phyloP scores from a whole-genome alignment of 352 stramenopile species.

The Phytophthora parvispora region DNA sequence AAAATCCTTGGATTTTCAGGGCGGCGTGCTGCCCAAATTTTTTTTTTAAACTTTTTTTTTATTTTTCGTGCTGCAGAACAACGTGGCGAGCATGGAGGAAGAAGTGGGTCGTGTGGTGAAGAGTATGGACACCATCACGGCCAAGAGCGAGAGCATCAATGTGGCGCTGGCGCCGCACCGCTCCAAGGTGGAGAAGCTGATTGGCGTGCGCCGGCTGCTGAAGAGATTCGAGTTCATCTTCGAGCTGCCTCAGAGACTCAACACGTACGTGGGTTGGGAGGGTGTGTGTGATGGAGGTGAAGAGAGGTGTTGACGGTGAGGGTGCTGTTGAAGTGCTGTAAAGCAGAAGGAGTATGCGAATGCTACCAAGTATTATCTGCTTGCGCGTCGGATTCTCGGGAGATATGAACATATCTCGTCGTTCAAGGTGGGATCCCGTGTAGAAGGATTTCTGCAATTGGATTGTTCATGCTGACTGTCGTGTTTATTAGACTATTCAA shows the following conservation, averaged over 20 bases:
- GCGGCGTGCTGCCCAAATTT: slow-evolving; percentile 2
- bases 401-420: slow-evolving; percentile 92
- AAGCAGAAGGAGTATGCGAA: slow-evolving; percentile 92
- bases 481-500: slow-evolving; percentile 76
- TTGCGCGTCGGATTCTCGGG: slow-evolving; percentile 86
- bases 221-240: slow-evolving; percentile 98
- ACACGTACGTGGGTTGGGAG: slow-evolving; percentile 42
- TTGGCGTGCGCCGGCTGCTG: slow-evolving; percentile 96
- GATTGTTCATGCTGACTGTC: slow-evolving; percentile 4
- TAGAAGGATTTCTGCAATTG: not conserved
- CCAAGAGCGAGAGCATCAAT: slow-evolving; percentile 91
- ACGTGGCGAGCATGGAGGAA: slow-evolving; percentile 93
- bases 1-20: not conserved
- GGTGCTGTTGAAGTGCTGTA: slow-evolving; percentile 54
- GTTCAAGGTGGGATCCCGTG: slow-evolving; percentile 65
- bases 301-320: not conserved
- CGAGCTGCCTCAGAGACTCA: slow-evolving; percentile 94
- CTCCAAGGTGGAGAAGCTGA: slow-evolving; percentile 97
- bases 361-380: slow-evolving; percentile 90
- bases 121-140: slow-evolving; percentile 92
- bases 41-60: slow-evolving; percentile 1
- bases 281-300: not conserved
- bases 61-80: slow-evolving; percentile 55
- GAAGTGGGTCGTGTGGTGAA: slow-evolving; percentile 89
- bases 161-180: slow-evolving; percentile 84